A percentile compares a stretch with the other conserved stretches of the same genome.
Evolutionary conservation across 2,329 filamentous ascomycete genomes (phyloP).

Genomic region (Colletotrichum costaricense): DNA sequence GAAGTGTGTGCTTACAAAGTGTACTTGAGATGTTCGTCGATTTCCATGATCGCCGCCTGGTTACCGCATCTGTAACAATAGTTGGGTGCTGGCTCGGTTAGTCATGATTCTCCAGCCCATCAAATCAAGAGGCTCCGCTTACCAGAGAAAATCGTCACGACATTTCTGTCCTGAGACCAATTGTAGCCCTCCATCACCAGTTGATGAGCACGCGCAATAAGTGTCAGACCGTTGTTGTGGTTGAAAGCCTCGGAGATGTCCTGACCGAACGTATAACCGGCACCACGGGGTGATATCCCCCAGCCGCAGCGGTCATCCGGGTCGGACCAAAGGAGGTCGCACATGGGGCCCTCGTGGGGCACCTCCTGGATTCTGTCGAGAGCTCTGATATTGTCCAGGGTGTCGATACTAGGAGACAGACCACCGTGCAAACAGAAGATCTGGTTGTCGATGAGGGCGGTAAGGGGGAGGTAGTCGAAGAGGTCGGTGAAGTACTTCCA

Average conservation of each 20-base stretch:
- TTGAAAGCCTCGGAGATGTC: slow-evolving; percentile 99
- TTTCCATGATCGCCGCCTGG: slow-evolving; percentile 99
- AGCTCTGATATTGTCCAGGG: slow-evolving; percentile 93
- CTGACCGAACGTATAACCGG: slow-evolving; percentile 94
- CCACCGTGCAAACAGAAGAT: slow-evolving; percentile 99
- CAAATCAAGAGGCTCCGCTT: slow-evolving; percentile 42
- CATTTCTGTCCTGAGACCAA: slow-evolving; percentile 98
- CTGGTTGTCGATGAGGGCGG: slow-evolving; percentile 97
- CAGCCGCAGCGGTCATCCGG: slow-evolving; percentile 96
- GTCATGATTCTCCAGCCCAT: slow-evolving; percentile 41
- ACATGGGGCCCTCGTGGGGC: slow-evolving; percentile 98
- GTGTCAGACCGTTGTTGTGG: slow-evolving; percentile 96
- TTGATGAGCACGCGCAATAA: slow-evolving; percentile 97
- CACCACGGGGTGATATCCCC: slow-evolving; percentile 95
- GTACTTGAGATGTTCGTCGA: slow-evolving; percentile 99
- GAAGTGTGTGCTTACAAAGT: slow-evolving; percentile 80
- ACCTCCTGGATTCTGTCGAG: slow-evolving; percentile 98
- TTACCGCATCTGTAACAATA: slow-evolving; percentile 99
- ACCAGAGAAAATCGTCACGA: slow-evolving; percentile 99
- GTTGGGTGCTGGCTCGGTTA: slow-evolving; percentile 72
- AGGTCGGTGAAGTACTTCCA: slow-evolving; percentile 99
- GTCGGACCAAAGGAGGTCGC: slow-evolving; percentile 97
- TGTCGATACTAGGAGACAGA: slow-evolving; percentile 95
- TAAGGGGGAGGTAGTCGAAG: slow-evolving; percentile 97
- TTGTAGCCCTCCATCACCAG: slow-evolving; percentile 99